Evolutionary conservation across 306 rosid genomes (phyloP), one percentile per base, ranked within the genome.

Genomic region (Trichosanthes cucumerina): DNA sequence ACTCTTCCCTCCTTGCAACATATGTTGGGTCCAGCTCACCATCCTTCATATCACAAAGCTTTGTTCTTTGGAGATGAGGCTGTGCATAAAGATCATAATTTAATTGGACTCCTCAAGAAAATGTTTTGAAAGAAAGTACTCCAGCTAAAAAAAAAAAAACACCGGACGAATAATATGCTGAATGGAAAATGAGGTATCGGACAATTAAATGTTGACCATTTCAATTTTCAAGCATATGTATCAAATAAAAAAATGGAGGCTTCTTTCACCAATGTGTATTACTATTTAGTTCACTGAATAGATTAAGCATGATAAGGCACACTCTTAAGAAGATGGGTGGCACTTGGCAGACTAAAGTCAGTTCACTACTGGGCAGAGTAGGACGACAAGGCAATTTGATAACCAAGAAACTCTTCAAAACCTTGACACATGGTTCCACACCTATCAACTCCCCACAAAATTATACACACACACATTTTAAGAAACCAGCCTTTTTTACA

Each of bases 1-100:
- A 77, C 81, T 87, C 82, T 69, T 95, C 97, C 85, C 97, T 90
- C 84, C 75, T 92, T 79, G 82, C 79, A 44, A 95, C 91, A 86
- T 95, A 95, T 46, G 79, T 24, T 5, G 86, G 90, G 77, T 95
- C 99, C 46, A 95, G 97, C 65, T 91, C 99, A 47, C 65, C 79
- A 82, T 95, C 99, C 79, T 92, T 89, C 97, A 95, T 80, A 64
- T 95, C 99, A 83, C 99, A 95, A 73, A 95, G 99, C 85, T 91
- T 92, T 69, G 97, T 95, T 85, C 99, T 91, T 81, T 84, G 88
- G 80, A 95, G 86, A 88, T 95, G 99, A 79, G 99, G 99, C 99
- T 93, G 91, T 89, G 83, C 81, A 82, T 81, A 79, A 83, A 39
- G 49, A 58, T 49, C 50, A 81, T 16, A 41, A 62, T 74, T 44